A percentile compares a stretch with the other conserved stretches of the same genome.
These are phyloP conservation scores for Colletotrichum neosansevieriae DNA, from an alignment of 2,329 filamentous ascomycete species.

Conservation along the genomic window DNA sequence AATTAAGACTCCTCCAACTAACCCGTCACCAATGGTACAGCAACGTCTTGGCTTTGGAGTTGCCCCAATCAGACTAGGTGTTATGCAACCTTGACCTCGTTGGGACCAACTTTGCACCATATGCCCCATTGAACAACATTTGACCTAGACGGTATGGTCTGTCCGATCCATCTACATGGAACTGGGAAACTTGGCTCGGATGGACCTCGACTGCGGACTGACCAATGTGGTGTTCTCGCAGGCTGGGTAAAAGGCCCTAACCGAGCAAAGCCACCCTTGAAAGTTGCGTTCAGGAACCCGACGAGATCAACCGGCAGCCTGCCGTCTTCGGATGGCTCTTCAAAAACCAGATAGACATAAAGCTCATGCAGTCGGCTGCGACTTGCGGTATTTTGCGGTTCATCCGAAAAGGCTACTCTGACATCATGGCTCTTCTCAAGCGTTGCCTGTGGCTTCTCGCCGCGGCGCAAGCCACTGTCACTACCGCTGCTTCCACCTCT, in stretches of 20 bases:
- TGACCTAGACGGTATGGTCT: not conserved
- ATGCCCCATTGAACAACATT: slow-evolving; percentile 10
- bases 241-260: not conserved
- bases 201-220: not conserved
- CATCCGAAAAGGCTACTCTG: slow-evolving; percentile 18
- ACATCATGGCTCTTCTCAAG: slow-evolving; percentile 24
- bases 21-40: slow-evolving; percentile 6
- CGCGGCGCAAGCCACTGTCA: not conserved
- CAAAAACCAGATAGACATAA: slow-evolving; percentile 9
- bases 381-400: slow-evolving; percentile 3
- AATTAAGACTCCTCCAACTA: slow-evolving; percentile 11
- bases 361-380: not conserved
- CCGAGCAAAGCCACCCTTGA: not conserved
- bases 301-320: not conserved
- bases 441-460: slow-evolving; percentile 24
- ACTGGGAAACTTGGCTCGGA: slow-evolving; percentile 9
- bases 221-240: slow-evolving; percentile 7
- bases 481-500: not conserved
- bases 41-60: slow-evolving; percentile 21
- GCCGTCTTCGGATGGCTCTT: not conserved
- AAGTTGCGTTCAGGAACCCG: not conserved
- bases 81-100: too few relatives aligned
- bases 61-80: slow-evolving; percentile 6
- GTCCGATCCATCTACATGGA: slow-evolving; percentile 18
- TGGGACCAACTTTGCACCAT: slow-evolving; percentile 1